Evolutionary conservation across 371 early-diverging fungal species (phyloP).

Genomic region (Ordospora pajunii): DNA sequence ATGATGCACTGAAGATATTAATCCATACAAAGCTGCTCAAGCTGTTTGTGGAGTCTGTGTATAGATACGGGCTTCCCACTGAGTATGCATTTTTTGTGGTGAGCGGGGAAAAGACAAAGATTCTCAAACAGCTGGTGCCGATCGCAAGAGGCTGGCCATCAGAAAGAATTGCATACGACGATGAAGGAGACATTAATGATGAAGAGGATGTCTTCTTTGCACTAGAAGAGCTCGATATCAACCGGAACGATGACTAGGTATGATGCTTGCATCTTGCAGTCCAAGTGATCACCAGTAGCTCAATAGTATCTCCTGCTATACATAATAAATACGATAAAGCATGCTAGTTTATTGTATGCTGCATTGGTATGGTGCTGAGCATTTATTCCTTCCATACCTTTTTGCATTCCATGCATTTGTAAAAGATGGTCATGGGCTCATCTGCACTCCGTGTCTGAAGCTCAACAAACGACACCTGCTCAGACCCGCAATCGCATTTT

Average conservation of each 20-base stretch:
- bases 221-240: not conserved
- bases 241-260: not conserved
- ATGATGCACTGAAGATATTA: constrained; percentile 2
- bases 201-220: not conserved
- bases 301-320: no score
- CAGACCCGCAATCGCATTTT: constrained; percentile 69
- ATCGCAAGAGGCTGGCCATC: constrained; percentile 16
- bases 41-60: constrained; percentile 16
- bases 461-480: constrained; percentile 82
- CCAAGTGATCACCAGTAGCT: not conserved
- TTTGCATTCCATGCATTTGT: constrained; percentile 59
- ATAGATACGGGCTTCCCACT: constrained; percentile 26
- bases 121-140: not conserved
- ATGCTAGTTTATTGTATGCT: no score
- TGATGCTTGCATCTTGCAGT: not conserved
- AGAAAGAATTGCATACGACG: constrained; percentile 20
- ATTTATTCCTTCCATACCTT: constrained; percentile 59
- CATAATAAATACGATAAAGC: no score
- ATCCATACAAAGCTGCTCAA: constrained; percentile 15
- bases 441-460: constrained; percentile 94
- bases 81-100: constrained; percentile 15
- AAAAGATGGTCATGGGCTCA: constrained; percentile 65
- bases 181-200: not conserved
- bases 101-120: constrained; percentile 4
- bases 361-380: no score